These are phyloP conservation scores for Colletotrichum melonis DNA, from an alignment of 2,329 filamentous ascomycete species.

Conservation along the genomic window DNA sequence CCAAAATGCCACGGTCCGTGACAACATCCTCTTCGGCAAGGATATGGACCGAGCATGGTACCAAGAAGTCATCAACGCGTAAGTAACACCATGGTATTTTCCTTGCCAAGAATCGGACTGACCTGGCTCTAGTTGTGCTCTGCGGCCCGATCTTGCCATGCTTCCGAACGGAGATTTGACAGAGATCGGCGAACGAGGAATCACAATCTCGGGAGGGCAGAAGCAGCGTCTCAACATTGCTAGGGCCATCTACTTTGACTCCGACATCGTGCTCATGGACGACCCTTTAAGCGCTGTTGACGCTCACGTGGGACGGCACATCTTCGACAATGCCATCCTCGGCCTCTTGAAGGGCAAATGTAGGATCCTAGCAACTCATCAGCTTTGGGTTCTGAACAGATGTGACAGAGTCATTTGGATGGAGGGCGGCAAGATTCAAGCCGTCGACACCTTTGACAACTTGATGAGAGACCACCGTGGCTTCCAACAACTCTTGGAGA, in stretches of 20 bases:
- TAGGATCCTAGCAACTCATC: slow-evolving; percentile 91
- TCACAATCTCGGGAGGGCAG: slow-evolving; percentile 94
- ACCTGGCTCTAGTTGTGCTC: slow-evolving; percentile 71
- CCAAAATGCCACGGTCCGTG: slow-evolving; percentile 86
- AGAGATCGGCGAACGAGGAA: slow-evolving; percentile 94
- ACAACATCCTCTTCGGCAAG: slow-evolving; percentile 94
- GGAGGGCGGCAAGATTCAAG: slow-evolving; percentile 85
- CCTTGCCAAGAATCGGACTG: slow-evolving; percentile 1
- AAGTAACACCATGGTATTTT: slow-evolving; percentile 46
- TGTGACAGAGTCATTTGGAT: slow-evolving; percentile 96
- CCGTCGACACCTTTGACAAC: slow-evolving; percentile 89
- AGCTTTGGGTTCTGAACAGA: slow-evolving; percentile 89
- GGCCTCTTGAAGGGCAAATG: slow-evolving; percentile 91
- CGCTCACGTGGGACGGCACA: slow-evolving; percentile 76
- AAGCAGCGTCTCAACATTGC: slow-evolving; percentile 97
- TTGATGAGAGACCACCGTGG: slow-evolving; percentile 82
- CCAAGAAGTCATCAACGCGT: slow-evolving; percentile 81
- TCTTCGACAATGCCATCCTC: slow-evolving; percentile 95
- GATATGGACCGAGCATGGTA: slow-evolving; percentile 83
- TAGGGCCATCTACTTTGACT: slow-evolving; percentile 78
- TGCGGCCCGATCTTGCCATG: slow-evolving; percentile 90
- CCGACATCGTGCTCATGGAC: slow-evolving; percentile 76
- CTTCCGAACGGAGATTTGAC: slow-evolving; percentile 89
- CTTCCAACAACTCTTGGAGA: slow-evolving; percentile 87
- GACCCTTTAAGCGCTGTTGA: slow-evolving; percentile 77